These are phyloP conservation scores for Talaromyces sp. DNA, from an alignment of 2,329 filamentous ascomycete species.

Conservation along the genomic window DNA sequence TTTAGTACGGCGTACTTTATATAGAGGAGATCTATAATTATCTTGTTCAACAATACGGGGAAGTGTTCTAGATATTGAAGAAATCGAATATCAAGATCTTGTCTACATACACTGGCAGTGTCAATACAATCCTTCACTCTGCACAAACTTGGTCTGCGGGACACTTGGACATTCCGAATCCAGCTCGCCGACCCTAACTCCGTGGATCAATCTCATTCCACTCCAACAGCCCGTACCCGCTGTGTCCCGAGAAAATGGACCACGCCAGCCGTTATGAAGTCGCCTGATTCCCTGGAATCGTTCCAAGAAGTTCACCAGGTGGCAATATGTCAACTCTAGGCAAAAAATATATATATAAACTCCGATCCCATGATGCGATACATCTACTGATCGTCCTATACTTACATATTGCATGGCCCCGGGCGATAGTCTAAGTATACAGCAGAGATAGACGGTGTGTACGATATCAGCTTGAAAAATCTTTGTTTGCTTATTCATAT, in stretches of 20 bases:
- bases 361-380: not conserved
- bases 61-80: too few relatives aligned
- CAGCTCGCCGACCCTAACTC: conserved; percentile 15
- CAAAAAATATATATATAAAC: too few relatives aligned
- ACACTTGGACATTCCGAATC: conserved; percentile 1
- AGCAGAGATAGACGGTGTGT: too few relatives aligned
- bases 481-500: too few relatives aligned
- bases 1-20: not conserved
- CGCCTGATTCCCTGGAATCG: not conserved
- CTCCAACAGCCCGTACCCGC: conserved; percentile 15
- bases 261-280: conserved; percentile 5
- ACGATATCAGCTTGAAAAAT: too few relatives aligned
- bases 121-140: too few relatives aligned
- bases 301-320: not conserved
- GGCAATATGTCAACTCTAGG: too few relatives aligned
- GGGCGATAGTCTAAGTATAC: too few relatives aligned
- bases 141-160: too few relatives aligned
- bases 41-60: too few relatives aligned
- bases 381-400: not conserved
- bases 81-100: not conserved
- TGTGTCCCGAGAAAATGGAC: conserved; percentile 23
- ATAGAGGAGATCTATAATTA: not conserved
- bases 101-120: not conserved
- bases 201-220: conserved; percentile 26
- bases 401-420: too few relatives aligned